Evolutionary conservation across 2,329 filamentous ascomycete genomes (phyloP).

Genomic region (Hymenoscyphus repandus): DNA sequence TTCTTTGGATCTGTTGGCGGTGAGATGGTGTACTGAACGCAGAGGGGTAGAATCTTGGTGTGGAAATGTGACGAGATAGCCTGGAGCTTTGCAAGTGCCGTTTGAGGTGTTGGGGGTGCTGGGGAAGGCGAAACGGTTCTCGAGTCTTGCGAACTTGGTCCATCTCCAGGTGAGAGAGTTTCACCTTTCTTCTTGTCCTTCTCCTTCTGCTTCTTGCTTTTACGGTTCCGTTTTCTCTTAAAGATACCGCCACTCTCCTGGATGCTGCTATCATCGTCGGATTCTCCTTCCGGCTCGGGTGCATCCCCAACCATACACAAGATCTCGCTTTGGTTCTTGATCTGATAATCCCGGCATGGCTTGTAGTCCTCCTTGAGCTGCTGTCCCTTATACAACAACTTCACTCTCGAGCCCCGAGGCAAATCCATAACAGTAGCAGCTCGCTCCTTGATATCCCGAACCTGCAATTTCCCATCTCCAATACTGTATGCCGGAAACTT

Average conservation of each 20-base stretch:
- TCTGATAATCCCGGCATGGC: constrained; percentile 52
- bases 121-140: constrained; percentile 25
- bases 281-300: constrained; percentile 38
- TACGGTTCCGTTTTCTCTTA: constrained; percentile 25
- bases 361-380: constrained; percentile 60
- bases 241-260: constrained; percentile 26
- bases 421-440: constrained; percentile 62
- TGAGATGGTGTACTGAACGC: constrained; percentile 52
- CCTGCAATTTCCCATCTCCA: constrained; percentile 64
- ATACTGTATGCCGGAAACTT: constrained; percentile 74
- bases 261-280: constrained; percentile 38
- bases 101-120: constrained; percentile 35
- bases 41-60: constrained; percentile 59
- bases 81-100: constrained; percentile 57
- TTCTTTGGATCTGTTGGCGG: constrained; percentile 65
- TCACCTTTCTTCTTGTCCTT: constrained; percentile 33
- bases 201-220: constrained; percentile 43
- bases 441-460: constrained; percentile 63
- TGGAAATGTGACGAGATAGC: constrained; percentile 62
- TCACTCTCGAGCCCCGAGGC: constrained; percentile 51
- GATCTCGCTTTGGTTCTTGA: constrained; percentile 59
- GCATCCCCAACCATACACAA: constrained; percentile 51
- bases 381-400: constrained; percentile 68
- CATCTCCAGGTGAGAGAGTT: constrained; percentile 32
- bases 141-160: constrained; percentile 30